phyloP scores from a whole-genome alignment of 1,139 yeast species.

The Nadsonia commutata region DNA sequence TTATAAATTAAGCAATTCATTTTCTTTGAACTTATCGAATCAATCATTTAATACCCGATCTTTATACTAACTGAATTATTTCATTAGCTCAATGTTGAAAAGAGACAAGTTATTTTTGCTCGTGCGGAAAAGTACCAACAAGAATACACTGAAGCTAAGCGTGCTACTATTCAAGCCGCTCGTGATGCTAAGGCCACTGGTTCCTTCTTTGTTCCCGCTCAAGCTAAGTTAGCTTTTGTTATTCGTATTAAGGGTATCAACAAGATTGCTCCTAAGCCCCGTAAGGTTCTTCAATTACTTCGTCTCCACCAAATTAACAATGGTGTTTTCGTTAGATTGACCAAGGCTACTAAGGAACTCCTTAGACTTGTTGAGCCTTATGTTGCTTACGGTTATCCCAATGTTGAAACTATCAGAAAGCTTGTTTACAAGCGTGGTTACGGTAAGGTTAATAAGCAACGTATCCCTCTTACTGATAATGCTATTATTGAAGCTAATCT shows the following conservation, averaged over 20 bases:
- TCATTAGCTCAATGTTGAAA: slow-evolving; percentile 27
- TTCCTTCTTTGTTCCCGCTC: slow-evolving; percentile 84
- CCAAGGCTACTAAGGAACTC: slow-evolving; percentile 97
- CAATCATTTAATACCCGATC: slow-evolving; percentile 1
- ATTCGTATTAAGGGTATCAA: slow-evolving; percentile 99
- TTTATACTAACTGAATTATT: not conserved
- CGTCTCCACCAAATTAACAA: slow-evolving; percentile 97
- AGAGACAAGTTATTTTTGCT: slow-evolving; percentile 89
- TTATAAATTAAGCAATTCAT: slow-evolving; percentile 12
- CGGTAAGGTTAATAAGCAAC: slow-evolving; percentile 99
- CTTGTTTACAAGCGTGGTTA: slow-evolving; percentile 98
- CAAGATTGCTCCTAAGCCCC: slow-evolving; percentile 99
- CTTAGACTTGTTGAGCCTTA: slow-evolving; percentile 97
- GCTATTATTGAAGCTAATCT: slow-evolving; percentile 83
- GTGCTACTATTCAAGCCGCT: slow-evolving; percentile 82
- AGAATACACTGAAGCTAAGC: slow-evolving; percentile 93
- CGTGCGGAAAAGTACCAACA: slow-evolving; percentile 97
- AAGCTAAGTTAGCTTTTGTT: slow-evolving; percentile 91
- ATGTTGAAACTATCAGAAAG: slow-evolving; percentile 88
- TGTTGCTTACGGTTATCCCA: slow-evolving; percentile 99
- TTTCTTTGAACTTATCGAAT: not conserved
- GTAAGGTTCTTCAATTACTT: slow-evolving; percentile 96
- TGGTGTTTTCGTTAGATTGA: slow-evolving; percentile 94
- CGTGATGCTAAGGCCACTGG: slow-evolving; percentile 96
- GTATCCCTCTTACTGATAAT: slow-evolving; percentile 90